Base-by-base conservation (phyloP, 2,329 filamentous ascomycete species). In the Metarhizium album region DNA sequence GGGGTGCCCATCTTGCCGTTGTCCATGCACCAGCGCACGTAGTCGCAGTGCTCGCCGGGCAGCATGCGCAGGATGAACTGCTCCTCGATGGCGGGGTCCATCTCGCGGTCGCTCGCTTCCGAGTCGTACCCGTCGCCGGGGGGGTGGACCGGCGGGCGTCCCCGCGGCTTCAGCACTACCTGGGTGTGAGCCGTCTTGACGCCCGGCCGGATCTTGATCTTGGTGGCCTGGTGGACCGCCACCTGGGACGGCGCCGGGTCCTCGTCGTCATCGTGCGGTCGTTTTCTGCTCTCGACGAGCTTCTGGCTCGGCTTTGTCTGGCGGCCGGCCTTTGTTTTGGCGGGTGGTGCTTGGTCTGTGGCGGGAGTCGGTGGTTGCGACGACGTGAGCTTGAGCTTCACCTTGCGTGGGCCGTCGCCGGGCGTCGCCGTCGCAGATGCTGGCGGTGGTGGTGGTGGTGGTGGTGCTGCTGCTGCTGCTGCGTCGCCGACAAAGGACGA, bases 61-160 rank as follows among this genome's bases (percentile, higher is more conserved):
- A 83, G 67, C 86, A 96, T 95, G 53, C 93, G 87, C 54, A 98
- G 68, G 8, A 98, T 76, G 57, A 97, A 88, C 56, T 94, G 85
- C 61, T 91, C 86, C 67, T 97, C 91, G 54, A 95, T 87, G 1
- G 86, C 78, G 0, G 93, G 93, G 61, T 98, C 93, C 9, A 74
- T 69, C 66, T 98, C 93, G 14, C 84, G 82, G 62, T 97, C 93
- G 50, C 90, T 93, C 13, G 90, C 89, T 67, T 97, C 93, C 3
- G 90, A 96, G 65, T 98, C 93, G 68, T 97, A 98, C 7, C 91
- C 93, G 51, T 95, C 89, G 48, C 93, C 93, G 1, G 81, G 79
- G 4, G 83, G 82, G 55, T 87, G 79, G 31, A 78, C 73, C 6
- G 87, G 84, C 1, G 80, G 75, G 55, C 82, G 78, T n/a, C 84